These are phyloP conservation scores for Epichloe gansuensis DNA, from an alignment of 2,329 filamentous ascomycete species.

Conservation along the genomic window DNA sequence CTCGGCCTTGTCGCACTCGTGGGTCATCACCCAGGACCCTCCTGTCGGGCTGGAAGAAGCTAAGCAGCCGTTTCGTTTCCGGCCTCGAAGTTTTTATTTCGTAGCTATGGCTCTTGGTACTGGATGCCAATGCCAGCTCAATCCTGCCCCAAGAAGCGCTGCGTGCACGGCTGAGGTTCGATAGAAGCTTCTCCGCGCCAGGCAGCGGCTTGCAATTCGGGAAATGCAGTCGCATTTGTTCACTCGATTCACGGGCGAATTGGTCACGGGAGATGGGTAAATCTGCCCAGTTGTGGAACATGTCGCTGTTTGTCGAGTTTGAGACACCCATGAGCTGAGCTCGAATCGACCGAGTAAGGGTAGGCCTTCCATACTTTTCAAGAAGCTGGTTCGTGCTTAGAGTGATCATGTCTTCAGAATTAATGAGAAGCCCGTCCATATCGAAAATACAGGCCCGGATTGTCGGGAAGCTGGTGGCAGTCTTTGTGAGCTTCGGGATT, in stretches of 20 bases:
- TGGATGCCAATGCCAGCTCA: constrained; percentile 56
- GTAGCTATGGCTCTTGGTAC: constrained; percentile 46
- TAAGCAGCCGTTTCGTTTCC: constrained; percentile 12
- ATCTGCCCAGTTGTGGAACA: constrained; percentile 57
- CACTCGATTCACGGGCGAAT: constrained; percentile 18
- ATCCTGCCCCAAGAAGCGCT: constrained; percentile 20
- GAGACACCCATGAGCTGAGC: constrained; percentile 58
- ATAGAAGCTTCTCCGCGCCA: constrained; percentile 46
- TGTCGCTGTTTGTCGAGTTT: constrained; percentile 30
- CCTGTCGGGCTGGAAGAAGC: constrained; percentile 38
- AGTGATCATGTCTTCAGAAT: constrained; percentile 61
- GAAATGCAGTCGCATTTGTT: constrained; percentile 17
- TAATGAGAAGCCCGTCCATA: constrained; percentile 61
- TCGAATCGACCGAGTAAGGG: constrained; percentile 54
- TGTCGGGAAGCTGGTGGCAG: constrained; percentile 8
- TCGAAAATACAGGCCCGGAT: constrained; percentile 62
- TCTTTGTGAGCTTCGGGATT: no score
- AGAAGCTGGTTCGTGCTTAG: constrained; percentile 51
- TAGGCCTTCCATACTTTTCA: constrained; percentile 43
- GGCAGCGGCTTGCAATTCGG: constrained; percentile 43
- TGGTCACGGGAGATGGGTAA: constrained; percentile 46
- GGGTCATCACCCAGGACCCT: constrained; percentile 31
- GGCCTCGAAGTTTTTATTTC: constrained; percentile 41
- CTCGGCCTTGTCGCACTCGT: background rate
- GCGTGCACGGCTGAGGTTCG: constrained; percentile 23